Conservation (phyloP, 768 basidiomycete genomes). For the Hydnomerulius pinastri region DNA sequence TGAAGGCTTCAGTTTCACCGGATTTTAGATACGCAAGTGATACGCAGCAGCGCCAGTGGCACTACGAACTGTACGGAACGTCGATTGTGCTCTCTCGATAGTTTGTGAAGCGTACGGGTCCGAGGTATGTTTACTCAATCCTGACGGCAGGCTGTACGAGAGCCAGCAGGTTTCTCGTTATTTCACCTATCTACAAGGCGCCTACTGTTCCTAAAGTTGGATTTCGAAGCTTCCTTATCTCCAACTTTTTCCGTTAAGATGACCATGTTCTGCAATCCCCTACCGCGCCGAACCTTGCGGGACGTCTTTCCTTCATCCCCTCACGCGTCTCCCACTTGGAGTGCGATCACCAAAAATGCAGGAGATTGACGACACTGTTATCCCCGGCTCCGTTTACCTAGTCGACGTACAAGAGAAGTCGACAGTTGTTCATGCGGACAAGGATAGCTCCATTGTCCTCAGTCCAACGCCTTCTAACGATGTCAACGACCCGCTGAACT, state of each 20-base stretch:
- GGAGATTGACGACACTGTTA: slow-evolving; percentile 18
- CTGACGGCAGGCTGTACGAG: neutral
- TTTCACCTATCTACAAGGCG: neutral
- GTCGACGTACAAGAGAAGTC: slow-evolving; percentile 22
- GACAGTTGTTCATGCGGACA: slow-evolving; percentile 12
- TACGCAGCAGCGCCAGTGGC: too few relatives aligned
- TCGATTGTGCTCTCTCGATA: neutral
- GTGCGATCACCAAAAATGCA: slow-evolving; percentile 2
- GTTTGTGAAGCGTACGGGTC: neutral
- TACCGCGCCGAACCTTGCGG: neutral
- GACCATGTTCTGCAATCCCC: neutral
- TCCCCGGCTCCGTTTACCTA: slow-evolving; percentile 26
- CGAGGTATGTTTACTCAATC: neutral
- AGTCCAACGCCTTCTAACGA: slow-evolving; percentile 25
- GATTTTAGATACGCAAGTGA: too few relatives aligned
- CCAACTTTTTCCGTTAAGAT: neutral
- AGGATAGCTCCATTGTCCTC: slow-evolving; percentile 20
- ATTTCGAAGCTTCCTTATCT: neutral
- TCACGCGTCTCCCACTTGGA: neutral
- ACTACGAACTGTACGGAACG: too few relatives aligned
- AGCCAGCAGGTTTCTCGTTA: neutral
- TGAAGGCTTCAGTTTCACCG: too few relatives aligned
- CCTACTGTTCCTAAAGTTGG: slow-evolving; percentile 3
- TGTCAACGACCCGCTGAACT: slow-evolving; percentile 25
- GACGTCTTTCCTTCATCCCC: neutral